phyloP scores from a whole-genome alignment of 1,284 basidiomycete species.

The Naganishia sp. region DNA sequence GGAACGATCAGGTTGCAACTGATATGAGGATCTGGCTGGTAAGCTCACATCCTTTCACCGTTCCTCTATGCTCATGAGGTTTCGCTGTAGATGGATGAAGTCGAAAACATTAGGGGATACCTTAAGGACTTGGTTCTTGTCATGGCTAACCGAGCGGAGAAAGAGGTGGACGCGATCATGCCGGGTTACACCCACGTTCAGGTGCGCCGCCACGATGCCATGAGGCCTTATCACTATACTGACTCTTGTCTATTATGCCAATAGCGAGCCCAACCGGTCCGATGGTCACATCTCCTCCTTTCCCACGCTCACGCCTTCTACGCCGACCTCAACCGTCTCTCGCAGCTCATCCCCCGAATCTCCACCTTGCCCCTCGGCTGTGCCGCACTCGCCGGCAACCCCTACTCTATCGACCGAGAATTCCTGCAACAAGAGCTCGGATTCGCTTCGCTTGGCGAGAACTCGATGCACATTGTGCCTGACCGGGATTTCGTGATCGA shows the following conservation, averaged over 20 bases:
- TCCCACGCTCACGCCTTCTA: constrained; percentile 92
- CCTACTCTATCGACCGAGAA: constrained; percentile 86
- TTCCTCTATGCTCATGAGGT: not conserved
- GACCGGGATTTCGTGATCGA: constrained; percentile 97
- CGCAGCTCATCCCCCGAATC: constrained; percentile 77
- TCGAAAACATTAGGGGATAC: constrained; percentile 68
- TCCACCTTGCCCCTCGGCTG: constrained; percentile 91
- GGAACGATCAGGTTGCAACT: constrained; percentile 97
- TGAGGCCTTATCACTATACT: not conserved
- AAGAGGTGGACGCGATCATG: constrained; percentile 85
- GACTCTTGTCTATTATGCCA: not conserved
- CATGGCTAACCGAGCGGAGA: constrained; percentile 85
- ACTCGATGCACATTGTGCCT: constrained; percentile 91
- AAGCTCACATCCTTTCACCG: constrained; percentile 26
- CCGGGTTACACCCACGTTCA: constrained; percentile 98
- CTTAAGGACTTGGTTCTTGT: constrained; percentile 79
- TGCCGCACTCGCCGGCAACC: constrained; percentile 94
- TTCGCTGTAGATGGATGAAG: constrained; percentile 65
- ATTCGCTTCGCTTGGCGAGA: constrained; percentile 80
- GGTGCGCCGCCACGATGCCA: constrained; percentile 56
- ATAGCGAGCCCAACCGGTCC: constrained; percentile 93
- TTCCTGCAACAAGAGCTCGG: constrained; percentile 82
- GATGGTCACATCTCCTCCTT: constrained; percentile 95
- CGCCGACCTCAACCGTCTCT: constrained; percentile 81
- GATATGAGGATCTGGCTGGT: constrained; percentile 93